Conservation (phyloP, 805 yeast species). For the Naumovozyma castellii region DNA sequence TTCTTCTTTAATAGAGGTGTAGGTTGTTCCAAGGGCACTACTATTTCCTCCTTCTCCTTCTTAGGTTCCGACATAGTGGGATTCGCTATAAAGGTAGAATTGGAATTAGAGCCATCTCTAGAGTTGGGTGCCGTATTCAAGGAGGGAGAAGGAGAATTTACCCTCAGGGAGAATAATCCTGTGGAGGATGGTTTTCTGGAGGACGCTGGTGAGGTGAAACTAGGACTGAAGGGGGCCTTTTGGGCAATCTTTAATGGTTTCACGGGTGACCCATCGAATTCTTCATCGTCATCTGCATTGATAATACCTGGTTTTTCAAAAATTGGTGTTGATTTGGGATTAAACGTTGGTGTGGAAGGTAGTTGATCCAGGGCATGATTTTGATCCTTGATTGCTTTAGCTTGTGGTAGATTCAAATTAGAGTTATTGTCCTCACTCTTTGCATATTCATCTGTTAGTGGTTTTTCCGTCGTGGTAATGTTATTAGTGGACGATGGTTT, state of each 20-base stretch:
- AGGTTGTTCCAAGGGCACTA: too few relatives aligned
- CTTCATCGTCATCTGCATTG: conserved; percentile 2
- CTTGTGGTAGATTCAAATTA: background rate
- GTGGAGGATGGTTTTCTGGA: conserved; percentile 23
- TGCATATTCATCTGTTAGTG: too few relatives aligned
- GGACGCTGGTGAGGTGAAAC: conserved; percentile 2
- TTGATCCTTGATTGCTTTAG: too few relatives aligned
- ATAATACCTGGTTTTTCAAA: background rate
- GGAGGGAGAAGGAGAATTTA: conserved; percentile 4
- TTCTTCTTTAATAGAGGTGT: too few relatives aligned
- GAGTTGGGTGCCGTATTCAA: background rate
- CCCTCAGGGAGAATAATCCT: conserved; percentile 17
- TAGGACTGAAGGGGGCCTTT: conserved; percentile 23
- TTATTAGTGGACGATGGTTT: background rate
- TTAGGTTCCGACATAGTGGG: background rate
- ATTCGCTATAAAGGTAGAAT: too few relatives aligned
- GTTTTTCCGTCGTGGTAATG: background rate
- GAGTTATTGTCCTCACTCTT: background rate
- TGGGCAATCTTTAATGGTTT: conserved; percentile 64
- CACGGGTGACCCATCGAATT: conserved; percentile 36
- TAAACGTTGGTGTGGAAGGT: background rate
- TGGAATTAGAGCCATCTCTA: too few relatives aligned
- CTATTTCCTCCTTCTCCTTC: background rate
- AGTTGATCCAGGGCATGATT: background rate
- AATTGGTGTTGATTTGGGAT: background rate